Base-by-base conservation (phyloP, 768 basidiomycete species). In the Leccinum longicurvipes region DNA sequence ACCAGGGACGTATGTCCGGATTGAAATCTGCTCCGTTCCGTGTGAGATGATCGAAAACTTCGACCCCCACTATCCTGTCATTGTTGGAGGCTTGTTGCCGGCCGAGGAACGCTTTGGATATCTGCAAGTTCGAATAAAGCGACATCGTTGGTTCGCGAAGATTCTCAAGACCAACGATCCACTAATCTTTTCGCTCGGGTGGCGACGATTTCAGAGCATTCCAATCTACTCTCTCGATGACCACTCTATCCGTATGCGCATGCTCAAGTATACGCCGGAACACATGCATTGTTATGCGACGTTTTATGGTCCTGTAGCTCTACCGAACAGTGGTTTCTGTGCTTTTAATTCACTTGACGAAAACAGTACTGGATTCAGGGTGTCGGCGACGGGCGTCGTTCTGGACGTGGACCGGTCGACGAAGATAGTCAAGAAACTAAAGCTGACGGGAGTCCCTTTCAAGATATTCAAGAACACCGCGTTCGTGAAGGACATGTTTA, bases 391-490 rank as follows among this genome's bases (percentile, higher is more conserved):
- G 0, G 97, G 97, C 1, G 93, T 98, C 8, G 90, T 99, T 15
- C 79, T 98, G 31, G 93, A 98, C 71, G 83, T 97, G 55, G 93
- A 98, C 67, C 85, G 87, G 39, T 90, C 93, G 44, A 84, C 87
- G 53, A 92, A 91, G 78, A 98, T 99, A 55, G 95, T 98, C 60
- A 99, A 99, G 79, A 99, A 98, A 75, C 73, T 99, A 62, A 99
- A 98, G 78, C 76, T 99, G 57, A 98, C 93, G 1, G 97, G 97
- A 28, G 81, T 86, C 29, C 97, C 96, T 24, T 93, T 87, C 76
- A 98, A 98, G 80, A 93, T 98, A 57, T 99, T 89, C 81, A 98
- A 98, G 77, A 99, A 99, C 73, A 99, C 97, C 12, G 97, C 93
- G 3, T 99, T 98, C 72, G 77, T 99, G 63, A 93, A 88, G 77